A percentile compares a stretch with the other conserved stretches of the same genome.
Evolutionary conservation across 192 early-diverging fungal species (phyloP).

Genomic region (Rhizophagus sp.): DNA sequence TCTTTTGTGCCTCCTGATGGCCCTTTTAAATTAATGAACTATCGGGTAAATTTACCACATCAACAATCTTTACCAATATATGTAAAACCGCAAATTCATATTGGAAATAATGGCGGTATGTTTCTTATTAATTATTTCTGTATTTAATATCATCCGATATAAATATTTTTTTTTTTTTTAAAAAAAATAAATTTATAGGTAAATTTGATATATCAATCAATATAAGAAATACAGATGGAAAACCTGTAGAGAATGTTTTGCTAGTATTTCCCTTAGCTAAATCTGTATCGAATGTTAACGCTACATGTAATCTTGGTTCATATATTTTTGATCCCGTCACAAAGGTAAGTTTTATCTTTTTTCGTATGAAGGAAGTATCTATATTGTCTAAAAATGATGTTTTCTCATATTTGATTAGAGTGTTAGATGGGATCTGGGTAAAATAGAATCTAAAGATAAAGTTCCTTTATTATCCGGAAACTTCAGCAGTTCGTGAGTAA

Average conservation of each 20-base stretch:
- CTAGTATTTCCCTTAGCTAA: slow-evolving; percentile 62
- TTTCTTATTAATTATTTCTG: neutral
- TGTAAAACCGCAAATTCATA: slow-evolving; percentile 62
- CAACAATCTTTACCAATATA: slow-evolving; percentile 59
- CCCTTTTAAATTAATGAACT: slow-evolving; percentile 85
- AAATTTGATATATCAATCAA: slow-evolving; percentile 72
- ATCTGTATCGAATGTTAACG: slow-evolving; percentile 56
- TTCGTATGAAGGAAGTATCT: neutral
- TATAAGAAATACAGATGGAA: slow-evolving; percentile 63
- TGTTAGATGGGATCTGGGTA: slow-evolving; percentile 66
- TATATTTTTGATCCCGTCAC: slow-evolving; percentile 73
- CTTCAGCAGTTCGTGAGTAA: slow-evolving; percentile 36
- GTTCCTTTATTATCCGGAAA: slow-evolving; percentile 65
- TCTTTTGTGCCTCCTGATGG: slow-evolving; percentile 97
- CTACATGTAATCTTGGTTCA: slow-evolving; percentile 64
- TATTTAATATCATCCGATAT: neutral
- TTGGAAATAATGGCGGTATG: slow-evolving; percentile 58
- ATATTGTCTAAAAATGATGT: neutral
- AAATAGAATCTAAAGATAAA: slow-evolving; percentile 55
- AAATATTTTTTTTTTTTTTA: neutral
- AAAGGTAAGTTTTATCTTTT: slow-evolving; percentile 38
- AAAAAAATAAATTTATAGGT: slow-evolving; percentile 37
- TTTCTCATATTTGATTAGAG: neutral
- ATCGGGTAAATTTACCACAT: slow-evolving; percentile 64
- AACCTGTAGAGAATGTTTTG: slow-evolving; percentile 65